These are phyloP conservation scores for Dunaliella primolecta DNA, from an alignment of 139 green algal species.

Conservation along the genomic window DNA sequence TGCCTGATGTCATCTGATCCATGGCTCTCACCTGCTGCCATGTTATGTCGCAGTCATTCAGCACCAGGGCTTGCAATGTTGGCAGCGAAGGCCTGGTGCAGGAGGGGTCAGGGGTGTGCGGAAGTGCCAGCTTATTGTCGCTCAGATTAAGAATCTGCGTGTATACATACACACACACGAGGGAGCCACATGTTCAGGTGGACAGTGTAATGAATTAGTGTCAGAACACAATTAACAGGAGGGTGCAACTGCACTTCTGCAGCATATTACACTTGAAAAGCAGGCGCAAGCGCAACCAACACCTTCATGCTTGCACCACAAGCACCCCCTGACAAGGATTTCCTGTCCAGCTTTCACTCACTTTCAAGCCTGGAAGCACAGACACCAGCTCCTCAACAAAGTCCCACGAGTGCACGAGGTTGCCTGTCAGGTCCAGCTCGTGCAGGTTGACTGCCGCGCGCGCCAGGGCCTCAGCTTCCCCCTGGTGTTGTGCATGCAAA, in stretches of 20 bases:
- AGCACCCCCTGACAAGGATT: too few species aligned
- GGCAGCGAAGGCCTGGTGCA: constrained; percentile 1
- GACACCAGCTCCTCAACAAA: constrained; percentile 33
- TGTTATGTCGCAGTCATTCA: constrained; percentile 61
- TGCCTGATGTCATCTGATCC: too few species aligned
- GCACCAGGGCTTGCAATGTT: constrained; percentile 56
- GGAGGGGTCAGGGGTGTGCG: neutral
- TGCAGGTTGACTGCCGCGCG: constrained; percentile 29
- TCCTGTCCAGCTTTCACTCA: neutral
- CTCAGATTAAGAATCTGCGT: constrained; percentile 53
- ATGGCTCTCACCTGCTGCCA: constrained; percentile 60
- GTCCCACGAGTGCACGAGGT: constrained; percentile 65
- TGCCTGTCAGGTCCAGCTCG: constrained; percentile 69
- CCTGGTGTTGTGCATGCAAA: constrained; percentile 32
- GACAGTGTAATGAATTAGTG: neutral
- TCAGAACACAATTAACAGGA: neutral
- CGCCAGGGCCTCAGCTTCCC: constrained; percentile 19
- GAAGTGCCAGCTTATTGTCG: constrained; percentile 49
- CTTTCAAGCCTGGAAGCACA: constrained; percentile 38
- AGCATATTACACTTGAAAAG: too few species aligned
- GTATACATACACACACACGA: neutral
- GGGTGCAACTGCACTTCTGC: neutral
- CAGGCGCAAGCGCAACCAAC: too few species aligned
- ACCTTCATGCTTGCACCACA: too few species aligned
- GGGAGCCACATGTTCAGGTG: neutral